Evolutionary conservation across 306 rosid species (phyloP), one percentile per base, ranked within the genome.

Genomic region (Psophocarpus tetragonolobus): DNA sequence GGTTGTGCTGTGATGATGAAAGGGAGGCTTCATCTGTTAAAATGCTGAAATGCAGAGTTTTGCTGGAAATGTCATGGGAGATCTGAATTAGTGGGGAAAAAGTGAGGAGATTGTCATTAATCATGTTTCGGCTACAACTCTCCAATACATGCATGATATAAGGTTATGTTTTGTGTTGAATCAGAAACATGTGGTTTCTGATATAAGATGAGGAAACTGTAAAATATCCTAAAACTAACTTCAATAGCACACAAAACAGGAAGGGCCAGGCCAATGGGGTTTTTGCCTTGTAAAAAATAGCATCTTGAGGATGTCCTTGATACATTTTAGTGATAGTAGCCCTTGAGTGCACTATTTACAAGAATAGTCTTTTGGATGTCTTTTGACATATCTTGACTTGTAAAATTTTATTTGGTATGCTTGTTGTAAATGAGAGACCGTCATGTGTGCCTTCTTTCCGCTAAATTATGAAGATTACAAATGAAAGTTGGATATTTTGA

Each of bases 401-500:
- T 77, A 39, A 38, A 29, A 53, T 15, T 20, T 58, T 66, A 3
- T 42, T 48, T 48, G 21, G 9, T 48, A 5, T 42, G 41, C 57
- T 81, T 77, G n/a, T 57, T 56, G 53, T 27, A 26, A 41, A 80
- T 63, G 68, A 48, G 41, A 23, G 69, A 64, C 12, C 64, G 65
- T 38, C 10, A 14, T 15, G 23, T n/a, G 36, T 14, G n/a, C 27
- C 35, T 20, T 66, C 33, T 56, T 3, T 42, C 42, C 69, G 53
- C 6, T 73, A 4, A 27, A 54, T 66, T 54, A n/a, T 41, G 70
- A 63, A 50, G 73, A 48, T n/a, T 42, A 44, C 8, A 23, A 44
- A 27, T 2, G 13, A 42, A 17, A 27, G 38, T 48, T 18, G 21
- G 68, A 17, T 64, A 64, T 80, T 23, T 72, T 27, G 20, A 48